A percentile compares a stretch with the other conserved stretches of the same genome.
Evolutionary conservation across 176 grass and related monocot species (phyloP).

Genomic region (Eragrostis nindensis): DNA sequence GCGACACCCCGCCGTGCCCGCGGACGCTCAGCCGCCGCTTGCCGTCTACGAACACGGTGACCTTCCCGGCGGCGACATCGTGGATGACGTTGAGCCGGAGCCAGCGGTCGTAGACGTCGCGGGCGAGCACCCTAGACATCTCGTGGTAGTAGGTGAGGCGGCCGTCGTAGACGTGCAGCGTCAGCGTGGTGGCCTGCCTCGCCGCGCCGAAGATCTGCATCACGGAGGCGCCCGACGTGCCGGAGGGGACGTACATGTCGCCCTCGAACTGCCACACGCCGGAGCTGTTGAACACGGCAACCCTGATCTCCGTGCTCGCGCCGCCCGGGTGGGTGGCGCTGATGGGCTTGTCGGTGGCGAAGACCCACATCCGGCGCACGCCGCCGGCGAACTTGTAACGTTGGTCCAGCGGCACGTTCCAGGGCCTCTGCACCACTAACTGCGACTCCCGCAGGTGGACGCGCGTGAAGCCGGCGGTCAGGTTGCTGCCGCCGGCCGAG

Average conservation of each 20-base stretch:
- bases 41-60: slow-evolving; percentile 13
- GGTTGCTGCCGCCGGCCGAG: neutral
- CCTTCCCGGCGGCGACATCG: neutral
- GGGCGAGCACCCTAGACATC: neutral
- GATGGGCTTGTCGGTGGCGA: slow-evolving; percentile 49
- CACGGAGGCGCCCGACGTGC: slow-evolving; percentile 43
- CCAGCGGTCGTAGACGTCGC: slow-evolving; percentile 28
- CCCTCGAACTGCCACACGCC: slow-evolving; percentile 65
- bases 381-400: slow-evolving; percentile 28
- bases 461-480: slow-evolving; percentile 46
- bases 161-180: slow-evolving; percentile 50
- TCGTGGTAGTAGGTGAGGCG: slow-evolving; percentile 34
- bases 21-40: neutral
- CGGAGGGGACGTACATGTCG: slow-evolving; percentile 35
- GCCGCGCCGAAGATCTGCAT: slow-evolving; percentile 50
- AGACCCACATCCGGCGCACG: slow-evolving; percentile 50
- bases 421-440: slow-evolving; percentile 45
- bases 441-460: slow-evolving; percentile 20
- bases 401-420: slow-evolving; percentile 5
- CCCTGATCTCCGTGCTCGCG: slow-evolving; percentile 48
- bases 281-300: neutral
- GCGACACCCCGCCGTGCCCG: neutral
- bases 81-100: slow-evolving; percentile 39
- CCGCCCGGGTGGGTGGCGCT: neutral
- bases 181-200: slow-evolving; percentile 45